Percentiles rank a stretch among this genome's conserved stretches.
phyloP scores from a whole-genome alignment of 2,329 filamentous ascomycete genomes.

The Tolypocladium paradoxum region DNA sequence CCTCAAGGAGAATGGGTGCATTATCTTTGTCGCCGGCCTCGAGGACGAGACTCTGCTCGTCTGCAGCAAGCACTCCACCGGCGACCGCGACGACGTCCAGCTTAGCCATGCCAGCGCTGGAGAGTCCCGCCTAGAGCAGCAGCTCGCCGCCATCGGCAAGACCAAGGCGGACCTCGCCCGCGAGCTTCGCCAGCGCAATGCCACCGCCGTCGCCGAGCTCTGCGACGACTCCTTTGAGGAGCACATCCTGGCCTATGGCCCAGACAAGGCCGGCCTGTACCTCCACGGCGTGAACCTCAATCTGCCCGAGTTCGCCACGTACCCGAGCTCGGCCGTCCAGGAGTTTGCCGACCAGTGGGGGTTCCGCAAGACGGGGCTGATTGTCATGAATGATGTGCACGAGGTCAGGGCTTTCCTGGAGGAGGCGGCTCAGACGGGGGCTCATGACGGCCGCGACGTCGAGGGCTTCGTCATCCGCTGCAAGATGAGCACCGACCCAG shows the following conservation, averaged over 20 bases:
- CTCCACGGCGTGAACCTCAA: conserved; percentile 96
- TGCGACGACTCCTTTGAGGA: conserved; percentile 96
- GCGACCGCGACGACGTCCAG: conserved; percentile 57
- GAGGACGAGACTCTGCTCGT: conserved; percentile 84
- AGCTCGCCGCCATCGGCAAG: conserved; percentile 68
- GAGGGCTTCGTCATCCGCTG: conserved; percentile 96
- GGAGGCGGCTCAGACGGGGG: conserved; percentile 73
- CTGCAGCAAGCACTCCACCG: conserved; percentile 98
- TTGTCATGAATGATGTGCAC: conserved; percentile 63
- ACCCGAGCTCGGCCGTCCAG: conserved; percentile 73
- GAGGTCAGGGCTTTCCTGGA: conserved; percentile 75
- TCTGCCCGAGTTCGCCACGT: conserved; percentile 81
- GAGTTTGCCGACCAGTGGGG: conserved; percentile 87
- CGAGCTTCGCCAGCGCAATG: conserved; percentile 68
- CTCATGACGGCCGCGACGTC: conserved; percentile 82
- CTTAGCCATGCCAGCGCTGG: conserved; percentile 78
- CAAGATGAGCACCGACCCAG: conserved; percentile 48
- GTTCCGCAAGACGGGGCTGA: conserved; percentile 77
- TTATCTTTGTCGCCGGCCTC: conserved; percentile 90
- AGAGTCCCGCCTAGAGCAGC: conserved; percentile 69
- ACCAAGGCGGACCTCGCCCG: conserved; percentile 67
- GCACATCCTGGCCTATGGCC: conserved; percentile 83
- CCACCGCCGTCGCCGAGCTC: conserved; percentile 89
- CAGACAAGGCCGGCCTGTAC: conserved; percentile 79
- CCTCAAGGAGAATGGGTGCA: conserved; percentile 98